Conservation (phyloP, 1,284 basidiomycete species). For the Pseudozyma flocculosa region DNA sequence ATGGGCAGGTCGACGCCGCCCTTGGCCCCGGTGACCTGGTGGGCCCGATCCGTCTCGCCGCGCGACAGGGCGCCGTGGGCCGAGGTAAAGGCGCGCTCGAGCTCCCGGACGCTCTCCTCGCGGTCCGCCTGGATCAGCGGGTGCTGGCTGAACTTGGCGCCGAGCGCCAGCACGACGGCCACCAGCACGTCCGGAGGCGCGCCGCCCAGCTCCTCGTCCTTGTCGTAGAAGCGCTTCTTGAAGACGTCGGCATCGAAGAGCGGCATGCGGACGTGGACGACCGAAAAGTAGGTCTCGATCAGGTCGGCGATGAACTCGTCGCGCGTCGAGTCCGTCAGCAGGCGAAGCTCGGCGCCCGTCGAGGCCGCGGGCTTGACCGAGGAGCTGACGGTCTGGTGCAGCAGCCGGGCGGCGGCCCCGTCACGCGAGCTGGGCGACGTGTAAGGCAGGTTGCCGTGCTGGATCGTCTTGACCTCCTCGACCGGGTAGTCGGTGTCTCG, state of each 20-base stretch:
- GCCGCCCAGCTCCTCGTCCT: slow-evolving; percentile 24
- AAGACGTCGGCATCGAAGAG: slow-evolving; percentile 38
- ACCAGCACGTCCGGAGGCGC: slow-evolving; percentile 69
- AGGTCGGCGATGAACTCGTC: slow-evolving; percentile 39
- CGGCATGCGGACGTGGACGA: slow-evolving; percentile 41
- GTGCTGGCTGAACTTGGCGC: slow-evolving; percentile 86
- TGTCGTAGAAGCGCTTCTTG: slow-evolving; percentile 29
- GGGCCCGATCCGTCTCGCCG: slow-evolving; percentile 27
- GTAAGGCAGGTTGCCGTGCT: slow-evolving; percentile 13
- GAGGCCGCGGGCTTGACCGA: slow-evolving; percentile 27
- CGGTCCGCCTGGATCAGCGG: slow-evolving; percentile 76
- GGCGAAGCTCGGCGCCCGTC: slow-evolving; percentile 28
- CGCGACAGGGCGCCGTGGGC: slow-evolving; percentile 27
- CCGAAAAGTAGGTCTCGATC: slow-evolving; percentile 43
- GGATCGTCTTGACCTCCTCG: slow-evolving; percentile 13
- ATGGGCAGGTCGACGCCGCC: slow-evolving; percentile 37
- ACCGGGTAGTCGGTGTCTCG: slow-evolving; percentile 21
- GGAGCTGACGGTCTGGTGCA: slow-evolving; percentile 16
- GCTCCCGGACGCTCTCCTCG: slow-evolving; percentile 62
- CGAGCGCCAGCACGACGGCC: slow-evolving; percentile 87
- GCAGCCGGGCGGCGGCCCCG: slow-evolving; percentile 5
- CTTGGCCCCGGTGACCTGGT: slow-evolving; percentile 31
- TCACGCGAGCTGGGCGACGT: slow-evolving; percentile 7
- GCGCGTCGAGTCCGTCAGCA: slow-evolving; percentile 30
- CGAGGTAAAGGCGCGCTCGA: slow-evolving; percentile 21